phyloP scores from a whole-genome alignment of 148 eudicot species.

The Cornus florida region DNA sequence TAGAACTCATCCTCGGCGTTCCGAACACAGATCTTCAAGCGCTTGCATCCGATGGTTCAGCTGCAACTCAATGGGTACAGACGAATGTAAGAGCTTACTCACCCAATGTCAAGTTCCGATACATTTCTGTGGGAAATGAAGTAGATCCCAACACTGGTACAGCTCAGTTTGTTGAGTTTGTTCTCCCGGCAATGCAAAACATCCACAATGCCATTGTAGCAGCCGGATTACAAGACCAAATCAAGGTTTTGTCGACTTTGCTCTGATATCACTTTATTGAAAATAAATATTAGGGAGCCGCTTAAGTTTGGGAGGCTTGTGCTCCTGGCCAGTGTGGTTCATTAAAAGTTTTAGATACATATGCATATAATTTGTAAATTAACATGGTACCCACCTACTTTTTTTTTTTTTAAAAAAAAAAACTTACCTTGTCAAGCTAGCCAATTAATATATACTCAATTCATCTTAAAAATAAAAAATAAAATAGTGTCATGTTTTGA shows the following conservation, averaged over 20 bases:
- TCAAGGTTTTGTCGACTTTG: slow-evolving; percentile 29
- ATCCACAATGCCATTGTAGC: slow-evolving; percentile 32
- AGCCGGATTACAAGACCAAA: slow-evolving; percentile 22
- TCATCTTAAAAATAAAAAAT: too few relatives aligned
- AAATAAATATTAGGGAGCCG: too few relatives aligned
- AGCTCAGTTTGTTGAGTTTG: neutral
- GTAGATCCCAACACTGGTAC: slow-evolving; percentile 19
- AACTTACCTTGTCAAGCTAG: too few relatives aligned
- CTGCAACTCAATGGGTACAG: slow-evolving; percentile 43
- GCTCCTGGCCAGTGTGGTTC: too few relatives aligned
- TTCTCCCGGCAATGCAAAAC: slow-evolving; percentile 52
- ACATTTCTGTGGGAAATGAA: slow-evolving; percentile 11
- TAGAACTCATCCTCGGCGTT: slow-evolving; percentile 47
- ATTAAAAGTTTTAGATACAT: too few relatives aligned
- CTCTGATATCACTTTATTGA: too few relatives aligned
- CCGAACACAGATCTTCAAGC: slow-evolving; percentile 32
- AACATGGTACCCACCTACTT: too few relatives aligned
- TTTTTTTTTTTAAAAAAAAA: too few relatives aligned
- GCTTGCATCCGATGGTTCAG: slow-evolving; percentile 29
- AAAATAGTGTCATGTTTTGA: too few relatives aligned
- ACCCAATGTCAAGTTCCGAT: slow-evolving; percentile 36
- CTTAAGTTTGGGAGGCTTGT: too few relatives aligned
- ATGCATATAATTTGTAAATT: too few relatives aligned
- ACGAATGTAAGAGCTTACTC: slow-evolving; percentile 34
- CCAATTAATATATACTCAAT: too few relatives aligned